Evolutionary conservation across 2,329 filamentous ascomycete genomes (phyloP), one percentile per base, ranked within the genome.

Genomic region (Alternaria alternata): DNA sequence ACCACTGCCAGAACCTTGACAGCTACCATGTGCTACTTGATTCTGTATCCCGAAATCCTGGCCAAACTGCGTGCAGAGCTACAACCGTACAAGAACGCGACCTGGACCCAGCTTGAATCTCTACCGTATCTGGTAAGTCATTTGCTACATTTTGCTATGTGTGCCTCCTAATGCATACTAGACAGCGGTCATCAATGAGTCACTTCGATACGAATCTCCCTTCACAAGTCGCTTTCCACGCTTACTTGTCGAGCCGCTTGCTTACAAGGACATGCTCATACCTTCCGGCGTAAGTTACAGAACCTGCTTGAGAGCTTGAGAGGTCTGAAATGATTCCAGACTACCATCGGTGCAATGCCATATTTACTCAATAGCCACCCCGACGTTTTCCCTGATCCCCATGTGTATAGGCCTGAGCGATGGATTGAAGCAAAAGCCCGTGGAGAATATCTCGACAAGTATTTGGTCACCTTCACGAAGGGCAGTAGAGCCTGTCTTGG

Each of bases 401-500:
- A 59, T 1, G 46, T 43, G 4, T 67, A 64, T 41, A 54, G 56
- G 1, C 65, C 65, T 11, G 63, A 67, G 54, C 65, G 63, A 24
- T 67, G 63, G 63, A 57, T 62, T 38, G 63, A 67, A 39, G 65
- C 65, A 18, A 39, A 47, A 51, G 46, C 51, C 1, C 46, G 41
- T 4, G 58, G 58, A n/a, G 55, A 60, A 22, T 54, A 62, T 7
- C 53, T 80, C 9, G 67, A 75, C 22, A 72, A 69, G 18, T 81
- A 78, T 51, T 62, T 82, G 30, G 71, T 81, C 5, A 62, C 75
- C 0, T 83, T 83, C 54, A 68, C 70, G 16, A 77, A 76, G 41
- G 80, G 80, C 0, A 75, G 71, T 7, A 64, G 80, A 28, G 70
- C 69, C 30, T 83, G 81, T 56, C 61, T 82, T 20, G 81, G 80